These are phyloP conservation scores for Bryoglossum gracile DNA, from an alignment of 495 filamentous ascomycete genomes.

Conservation along the genomic window DNA sequence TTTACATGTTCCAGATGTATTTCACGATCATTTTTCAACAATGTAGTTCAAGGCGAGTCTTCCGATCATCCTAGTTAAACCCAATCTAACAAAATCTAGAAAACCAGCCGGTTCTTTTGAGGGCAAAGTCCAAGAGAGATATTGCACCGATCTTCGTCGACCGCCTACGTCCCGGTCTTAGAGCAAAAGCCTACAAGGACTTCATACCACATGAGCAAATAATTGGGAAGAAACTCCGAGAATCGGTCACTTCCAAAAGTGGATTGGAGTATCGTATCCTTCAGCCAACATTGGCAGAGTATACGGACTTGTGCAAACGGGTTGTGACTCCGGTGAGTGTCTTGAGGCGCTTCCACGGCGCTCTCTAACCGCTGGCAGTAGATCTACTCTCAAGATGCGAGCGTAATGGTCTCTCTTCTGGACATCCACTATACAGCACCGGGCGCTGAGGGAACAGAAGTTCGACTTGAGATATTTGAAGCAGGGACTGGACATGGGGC, in stretches of 20 bases:
- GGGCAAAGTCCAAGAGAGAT: background rate
- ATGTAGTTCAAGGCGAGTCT: slow-evolving; percentile 6
- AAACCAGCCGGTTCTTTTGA: slow-evolving; percentile 20
- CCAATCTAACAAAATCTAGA: slow-evolving; percentile 9
- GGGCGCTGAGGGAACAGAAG: slow-evolving; percentile 18
- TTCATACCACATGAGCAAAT: slow-evolving; percentile 50
- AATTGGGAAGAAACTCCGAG: slow-evolving; percentile 53
- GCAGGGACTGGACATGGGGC: slow-evolving; percentile 76
- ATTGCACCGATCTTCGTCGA: slow-evolving; percentile 27
- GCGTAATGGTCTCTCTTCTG: slow-evolving; percentile 62
- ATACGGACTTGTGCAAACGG: slow-evolving; percentile 54
- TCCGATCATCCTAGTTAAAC: background rate
- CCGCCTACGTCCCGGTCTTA: slow-evolving; percentile 39
- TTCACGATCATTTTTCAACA: background rate
- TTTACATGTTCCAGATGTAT: background rate
- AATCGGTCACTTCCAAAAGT: slow-evolving; percentile 45
- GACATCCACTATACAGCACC: slow-evolving; percentile 53
- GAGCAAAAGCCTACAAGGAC: slow-evolving; percentile 43
- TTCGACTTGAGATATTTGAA: slow-evolving; percentile 65
- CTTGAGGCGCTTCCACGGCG: background rate
- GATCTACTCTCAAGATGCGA: slow-evolving; percentile 69
- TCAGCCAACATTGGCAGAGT: slow-evolving; percentile 63
- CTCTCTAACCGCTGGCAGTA: slow-evolving; percentile 27
- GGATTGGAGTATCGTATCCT: slow-evolving; percentile 46
- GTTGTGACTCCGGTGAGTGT: slow-evolving; percentile 59